Evolutionary conservation across 345 rosid species (phyloP), one percentile per base, ranked within the genome.

Genomic region (Salix caprea): DNA sequence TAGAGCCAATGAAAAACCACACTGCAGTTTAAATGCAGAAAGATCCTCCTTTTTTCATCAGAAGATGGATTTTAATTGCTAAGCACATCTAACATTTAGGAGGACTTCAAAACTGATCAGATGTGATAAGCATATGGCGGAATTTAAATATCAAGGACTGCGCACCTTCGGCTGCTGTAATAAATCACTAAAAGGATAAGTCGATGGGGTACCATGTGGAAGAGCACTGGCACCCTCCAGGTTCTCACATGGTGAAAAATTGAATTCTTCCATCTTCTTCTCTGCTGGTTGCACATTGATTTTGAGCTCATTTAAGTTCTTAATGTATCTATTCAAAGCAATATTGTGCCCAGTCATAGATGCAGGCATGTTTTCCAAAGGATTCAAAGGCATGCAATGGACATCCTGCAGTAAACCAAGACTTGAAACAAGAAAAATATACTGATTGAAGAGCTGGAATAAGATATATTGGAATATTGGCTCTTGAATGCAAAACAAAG

Each of bases 361-460:
- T 77, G 92, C 88, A 44, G 94, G 97, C 89, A 90, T 78, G 76
- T 89, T 92, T 82, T 90, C 94, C 78, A 77, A 46, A 6, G 85
- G 90, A 84, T 89, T 88, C 79, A 81, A 79, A 64, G 97, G 94
- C 97, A 92, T 90, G 89, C 94, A 92, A 83, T 92, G 90, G 72
- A 85, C 86, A 84, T 92, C 97, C 97, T 92, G 85, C 86, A 86
- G 75, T 70, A 80, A 69, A 74, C 65, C 58, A 69, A 58, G 72
- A 65, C 21, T 68, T 26, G 58, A 34, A 72, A 72, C 46, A 30
- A 7, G 48, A 7, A 6, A 76, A 54, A 19, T 56, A 76, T 6
- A 13, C 36, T 58, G 48, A 40, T 24, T 69, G 62, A 44, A 64
- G 21, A 26, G 15, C n/a, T 39, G 24, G 26, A 30, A 50, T 30